These are phyloP conservation scores for Lolium multiflorum DNA, from an alignment of 176 grass and related monocot species.

Conservation along the genomic window DNA sequence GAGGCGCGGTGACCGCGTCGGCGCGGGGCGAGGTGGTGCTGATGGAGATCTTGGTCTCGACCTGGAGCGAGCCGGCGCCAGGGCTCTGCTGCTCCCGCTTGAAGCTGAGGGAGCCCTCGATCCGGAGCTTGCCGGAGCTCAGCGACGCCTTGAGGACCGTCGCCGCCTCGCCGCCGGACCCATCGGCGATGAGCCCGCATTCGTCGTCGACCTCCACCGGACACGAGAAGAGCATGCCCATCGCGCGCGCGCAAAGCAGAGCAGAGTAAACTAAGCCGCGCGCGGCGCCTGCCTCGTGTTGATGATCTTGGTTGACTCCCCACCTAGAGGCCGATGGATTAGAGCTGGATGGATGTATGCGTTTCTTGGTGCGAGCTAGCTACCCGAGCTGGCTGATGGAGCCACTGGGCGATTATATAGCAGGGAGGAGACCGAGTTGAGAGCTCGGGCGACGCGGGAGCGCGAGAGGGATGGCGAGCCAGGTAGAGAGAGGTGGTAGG, in stretches of 20 bases:
- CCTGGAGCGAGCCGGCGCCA: slow-evolving; percentile 42
- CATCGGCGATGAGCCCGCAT: not conserved
- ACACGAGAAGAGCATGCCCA: slow-evolving; percentile 60
- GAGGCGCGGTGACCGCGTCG: slow-evolving; percentile 20
- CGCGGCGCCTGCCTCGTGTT: not conserved
- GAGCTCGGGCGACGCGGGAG: not conserved
- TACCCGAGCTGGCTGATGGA: slow-evolving; percentile 14
- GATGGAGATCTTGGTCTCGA: slow-evolving; percentile 60
- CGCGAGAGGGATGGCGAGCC: not conserved
- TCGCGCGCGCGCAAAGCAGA: not conserved
- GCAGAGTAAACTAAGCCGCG: not conserved
- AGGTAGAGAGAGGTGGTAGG: too few species aligned
- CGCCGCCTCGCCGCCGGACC: not conserved
- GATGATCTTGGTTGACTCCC: slow-evolving; percentile 30
- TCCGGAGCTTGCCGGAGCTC: slow-evolving; percentile 64
- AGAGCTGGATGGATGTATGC: not conserved
- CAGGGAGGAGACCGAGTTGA: not conserved
- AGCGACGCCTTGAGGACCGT: slow-evolving; percentile 57
- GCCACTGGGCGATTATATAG: slow-evolving; percentile 51
- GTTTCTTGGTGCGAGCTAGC: slow-evolving; percentile 29
- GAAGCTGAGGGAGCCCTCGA: slow-evolving; percentile 69
- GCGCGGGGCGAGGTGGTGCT: slow-evolving; percentile 39
- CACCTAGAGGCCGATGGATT: not conserved
- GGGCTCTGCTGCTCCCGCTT: slow-evolving; percentile 48
- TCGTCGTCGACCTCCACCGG: slow-evolving; percentile 41